Conservation (phyloP, 1,284 basidiomycete species). For the Trametes hirsuta region DNA sequence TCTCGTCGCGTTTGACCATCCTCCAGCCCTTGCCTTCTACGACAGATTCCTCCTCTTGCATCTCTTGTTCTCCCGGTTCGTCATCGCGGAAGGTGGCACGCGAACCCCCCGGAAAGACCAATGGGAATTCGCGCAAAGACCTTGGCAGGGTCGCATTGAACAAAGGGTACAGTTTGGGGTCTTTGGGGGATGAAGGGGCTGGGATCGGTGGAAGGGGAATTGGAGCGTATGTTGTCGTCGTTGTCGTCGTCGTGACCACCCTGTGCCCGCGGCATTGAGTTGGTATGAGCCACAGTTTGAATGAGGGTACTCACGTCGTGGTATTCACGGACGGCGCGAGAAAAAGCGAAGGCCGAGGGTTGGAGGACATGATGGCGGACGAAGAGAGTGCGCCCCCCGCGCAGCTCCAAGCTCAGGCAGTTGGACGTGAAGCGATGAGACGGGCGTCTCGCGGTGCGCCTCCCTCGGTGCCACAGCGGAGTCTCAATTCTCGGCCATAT, state of each 20-base stretch:
- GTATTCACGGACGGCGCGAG: constrained; percentile 79
- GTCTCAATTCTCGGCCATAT: constrained; percentile 9
- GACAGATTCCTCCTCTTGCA: constrained; percentile 70
- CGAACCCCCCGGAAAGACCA: constrained; percentile 77
- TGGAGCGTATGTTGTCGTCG: constrained; percentile 82
- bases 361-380: constrained; percentile 52
- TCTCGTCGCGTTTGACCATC: constrained; percentile 69
- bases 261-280: constrained; percentile 47
- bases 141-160: constrained; percentile 69
- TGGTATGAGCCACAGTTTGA: constrained; percentile 9
- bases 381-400: constrained; percentile 26
- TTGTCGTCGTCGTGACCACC: constrained; percentile 84
- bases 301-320: constrained; percentile 59
- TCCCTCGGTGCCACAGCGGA: constrained; percentile 26
- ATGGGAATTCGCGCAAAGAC: constrained; percentile 71
- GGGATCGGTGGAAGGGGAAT: constrained; percentile 75
- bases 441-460: constrained; percentile 15
- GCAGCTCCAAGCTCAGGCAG: constrained; percentile 21
- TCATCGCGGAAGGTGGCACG: constrained; percentile 77
- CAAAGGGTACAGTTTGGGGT: constrained; percentile 77
- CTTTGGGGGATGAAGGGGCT: constrained; percentile 68
- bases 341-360: constrained; percentile 62
- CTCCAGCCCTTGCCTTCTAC: constrained; percentile 73
- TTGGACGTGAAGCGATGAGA: constrained; percentile 26
- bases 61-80: constrained; percentile 62